A percentile compares a stretch with the other conserved stretches of the same genome.
Evolutionary conservation across 352 stramenopile species (phyloP).

Genomic region (Pythium insidiosum): DNA sequence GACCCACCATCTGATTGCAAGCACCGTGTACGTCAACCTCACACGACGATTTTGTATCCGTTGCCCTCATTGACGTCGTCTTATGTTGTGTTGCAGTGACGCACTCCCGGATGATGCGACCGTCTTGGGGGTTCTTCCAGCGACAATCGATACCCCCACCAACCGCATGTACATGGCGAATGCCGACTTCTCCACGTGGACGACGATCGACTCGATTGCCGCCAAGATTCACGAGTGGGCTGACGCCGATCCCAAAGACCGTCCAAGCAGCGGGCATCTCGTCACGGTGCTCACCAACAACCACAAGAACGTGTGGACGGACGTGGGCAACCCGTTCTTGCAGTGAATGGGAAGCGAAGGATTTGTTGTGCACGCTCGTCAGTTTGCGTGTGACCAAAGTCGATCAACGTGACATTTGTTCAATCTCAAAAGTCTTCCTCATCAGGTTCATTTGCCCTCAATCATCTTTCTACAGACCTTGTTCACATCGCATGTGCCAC

Average conservation of each 20-base stretch:
- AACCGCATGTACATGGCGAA: constrained; percentile 85
- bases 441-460: too few species aligned
- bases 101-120: constrained; percentile 44
- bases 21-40: constrained; percentile 64
- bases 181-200: constrained; percentile 81
- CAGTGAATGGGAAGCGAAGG: constrained; percentile 1
- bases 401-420: too few species aligned
- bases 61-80: not conserved
- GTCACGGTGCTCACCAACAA: constrained; percentile 58
- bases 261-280: constrained; percentile 58
- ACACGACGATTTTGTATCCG: not conserved
- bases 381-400: too few species aligned
- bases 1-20: constrained; percentile 85
- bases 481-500: too few species aligned
- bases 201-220: constrained; percentile 66
- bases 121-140: constrained; percentile 60
- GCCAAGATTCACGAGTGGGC: constrained; percentile 75
- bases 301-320: constrained; percentile 48
- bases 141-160: constrained; percentile 84
- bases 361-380: too few species aligned
- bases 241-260: constrained; percentile 19
- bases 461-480: too few species aligned
- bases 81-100: constrained; percentile 16
- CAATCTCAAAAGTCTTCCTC: too few species aligned
- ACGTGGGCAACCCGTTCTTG: constrained; percentile 64